phyloP scores from a whole-genome alignment of 331 rosid genomes.

The Saraca asoca region DNA sequence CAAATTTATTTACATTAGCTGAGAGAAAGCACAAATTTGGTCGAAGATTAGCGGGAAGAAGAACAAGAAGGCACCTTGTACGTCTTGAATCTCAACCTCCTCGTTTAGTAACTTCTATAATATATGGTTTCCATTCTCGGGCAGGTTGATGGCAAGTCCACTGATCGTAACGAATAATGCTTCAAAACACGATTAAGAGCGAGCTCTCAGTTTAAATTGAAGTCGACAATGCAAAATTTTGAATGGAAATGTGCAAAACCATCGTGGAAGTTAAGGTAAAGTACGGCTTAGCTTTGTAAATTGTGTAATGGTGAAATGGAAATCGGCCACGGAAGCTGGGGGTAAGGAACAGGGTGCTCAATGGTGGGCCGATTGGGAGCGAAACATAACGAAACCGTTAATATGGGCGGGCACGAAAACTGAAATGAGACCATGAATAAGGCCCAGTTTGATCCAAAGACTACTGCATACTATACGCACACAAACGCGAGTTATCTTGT shows the following conservation, averaged over 20 bases:
- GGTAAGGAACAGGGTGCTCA: too few relatives aligned
- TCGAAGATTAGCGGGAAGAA: not conserved
- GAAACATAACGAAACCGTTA: too few relatives aligned
- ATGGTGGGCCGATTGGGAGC: too few relatives aligned
- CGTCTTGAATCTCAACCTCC: conserved; percentile 75
- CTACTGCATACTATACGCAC: too few relatives aligned
- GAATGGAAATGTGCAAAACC: too few relatives aligned
- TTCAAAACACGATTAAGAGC: not conserved
- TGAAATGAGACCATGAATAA: too few relatives aligned
- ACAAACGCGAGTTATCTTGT: too few relatives aligned
- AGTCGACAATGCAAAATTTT: too few relatives aligned
- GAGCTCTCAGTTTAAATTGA: not conserved
- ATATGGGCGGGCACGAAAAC: too few relatives aligned
- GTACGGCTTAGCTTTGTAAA: not conserved
- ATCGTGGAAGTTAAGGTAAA: not conserved
- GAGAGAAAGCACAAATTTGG: not conserved
- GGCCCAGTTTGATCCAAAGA: too few relatives aligned
- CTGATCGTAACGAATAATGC: not conserved
- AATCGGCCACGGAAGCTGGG: too few relatives aligned
- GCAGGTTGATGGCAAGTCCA: not conserved
- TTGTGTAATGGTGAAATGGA: not conserved
- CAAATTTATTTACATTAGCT: not conserved
- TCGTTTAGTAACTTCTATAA: conserved; percentile 64
- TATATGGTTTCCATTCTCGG: conserved; percentile 57
- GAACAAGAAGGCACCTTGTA: conserved; percentile 76